These are phyloP conservation scores for Pichia membranifaciens DNA, from an alignment of 805 yeast species.

Conservation along the genomic window DNA sequence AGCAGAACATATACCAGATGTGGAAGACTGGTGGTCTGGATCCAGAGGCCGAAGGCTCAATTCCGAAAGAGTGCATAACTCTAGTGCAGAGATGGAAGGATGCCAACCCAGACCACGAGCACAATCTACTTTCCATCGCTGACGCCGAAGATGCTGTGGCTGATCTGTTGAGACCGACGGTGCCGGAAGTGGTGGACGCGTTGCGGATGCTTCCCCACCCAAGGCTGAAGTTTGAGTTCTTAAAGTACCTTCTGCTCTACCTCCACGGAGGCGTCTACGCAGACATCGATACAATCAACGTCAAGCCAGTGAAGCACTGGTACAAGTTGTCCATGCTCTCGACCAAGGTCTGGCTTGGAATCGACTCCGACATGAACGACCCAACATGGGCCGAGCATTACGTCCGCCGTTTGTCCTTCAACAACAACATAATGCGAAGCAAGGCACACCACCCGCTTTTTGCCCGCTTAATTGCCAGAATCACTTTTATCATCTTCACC, in stretches of 20 bases:
- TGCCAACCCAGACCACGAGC: constrained; percentile 26
- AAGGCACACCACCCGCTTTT: constrained; percentile 31
- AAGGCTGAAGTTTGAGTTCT: constrained; percentile 46
- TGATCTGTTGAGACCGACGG: constrained; percentile 26
- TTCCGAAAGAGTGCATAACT: constrained; percentile 25
- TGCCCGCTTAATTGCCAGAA: constrained; percentile 29
- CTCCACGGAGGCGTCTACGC: constrained; percentile 57
- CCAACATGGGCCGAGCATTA: constrained; percentile 26
- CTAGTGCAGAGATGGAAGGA: constrained; percentile 31
- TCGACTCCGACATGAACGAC: constrained; percentile 27
- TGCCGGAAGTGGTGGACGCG: constrained; percentile 50
- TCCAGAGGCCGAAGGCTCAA: constrained; percentile 12
- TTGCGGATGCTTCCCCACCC: constrained; percentile 46
- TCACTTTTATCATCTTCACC: constrained; percentile 26
- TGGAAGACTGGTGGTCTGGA: constrained; percentile 19
- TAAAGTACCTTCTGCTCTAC: constrained; percentile 46
- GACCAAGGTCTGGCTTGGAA: constrained; percentile 19
- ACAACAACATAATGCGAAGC: constrained; percentile 26
- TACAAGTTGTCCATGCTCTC: constrained; percentile 15
- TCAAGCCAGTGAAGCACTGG: constrained; percentile 39
- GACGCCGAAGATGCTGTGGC: constrained; percentile 29
- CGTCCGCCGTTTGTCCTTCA: constrained; percentile 27
- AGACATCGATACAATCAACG: constrained; percentile 53
- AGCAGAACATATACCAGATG: constrained; percentile 28
- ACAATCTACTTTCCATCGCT: constrained; percentile 23